A percentile compares a stretch with the other conserved stretches of the same genome.
These are phyloP conservation scores for Wickerhamiella spandovensis DNA, from an alignment of 805 yeast species.

Conservation along the genomic window DNA sequence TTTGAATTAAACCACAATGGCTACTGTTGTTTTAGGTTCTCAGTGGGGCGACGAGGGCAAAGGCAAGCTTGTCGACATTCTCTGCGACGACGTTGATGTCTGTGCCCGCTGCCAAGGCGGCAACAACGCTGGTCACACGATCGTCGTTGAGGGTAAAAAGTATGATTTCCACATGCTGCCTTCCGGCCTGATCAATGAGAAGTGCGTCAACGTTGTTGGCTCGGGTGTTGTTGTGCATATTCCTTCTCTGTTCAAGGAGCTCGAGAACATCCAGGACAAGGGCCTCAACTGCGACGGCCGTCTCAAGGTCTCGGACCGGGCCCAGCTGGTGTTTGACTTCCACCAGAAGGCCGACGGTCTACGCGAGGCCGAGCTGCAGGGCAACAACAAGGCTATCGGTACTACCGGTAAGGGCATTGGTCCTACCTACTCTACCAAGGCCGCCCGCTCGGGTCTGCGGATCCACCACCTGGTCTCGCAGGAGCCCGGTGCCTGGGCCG, in stretches of 20 bases:
- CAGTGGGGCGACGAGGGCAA: slow-evolving; percentile 99
- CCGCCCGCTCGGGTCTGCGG: slow-evolving; percentile 90
- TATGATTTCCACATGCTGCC: slow-evolving; percentile 99
- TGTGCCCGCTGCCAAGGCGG: slow-evolving; percentile 98
- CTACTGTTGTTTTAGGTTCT: slow-evolving; percentile 90
- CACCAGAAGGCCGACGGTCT: slow-evolving; percentile 94
- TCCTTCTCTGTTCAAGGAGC: slow-evolving; percentile 83
- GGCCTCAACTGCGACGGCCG: slow-evolving; percentile 65
- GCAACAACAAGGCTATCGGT: slow-evolving; percentile 77
- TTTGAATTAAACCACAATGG: slow-evolving; percentile 31
- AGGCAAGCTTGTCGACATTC: slow-evolving; percentile 89
- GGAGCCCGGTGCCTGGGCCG: slow-evolving; percentile 86
- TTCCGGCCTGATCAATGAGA: slow-evolving; percentile 90
- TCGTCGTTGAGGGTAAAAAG: slow-evolving; percentile 75
- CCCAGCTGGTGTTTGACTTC: slow-evolving; percentile 94
- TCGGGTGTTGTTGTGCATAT: slow-evolving; percentile 94
- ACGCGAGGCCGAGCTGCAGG: slow-evolving; percentile 79
- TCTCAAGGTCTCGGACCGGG: slow-evolving; percentile 80
- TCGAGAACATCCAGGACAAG: slow-evolving; percentile 65
- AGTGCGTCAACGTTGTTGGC: slow-evolving; percentile 81
- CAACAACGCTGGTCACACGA: slow-evolving; percentile 98
- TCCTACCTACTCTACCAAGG: slow-evolving; percentile 94
- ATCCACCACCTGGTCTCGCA: slow-evolving; percentile 89
- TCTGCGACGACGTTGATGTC: slow-evolving; percentile 89
- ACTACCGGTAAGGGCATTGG: slow-evolving; percentile 99